A percentile compares a stretch with the other conserved stretches of the same genome.
Evolutionary conservation across 2,329 filamentous ascomycete species (phyloP).

Genomic region (Ophiosphaerella herpotricha): DNA sequence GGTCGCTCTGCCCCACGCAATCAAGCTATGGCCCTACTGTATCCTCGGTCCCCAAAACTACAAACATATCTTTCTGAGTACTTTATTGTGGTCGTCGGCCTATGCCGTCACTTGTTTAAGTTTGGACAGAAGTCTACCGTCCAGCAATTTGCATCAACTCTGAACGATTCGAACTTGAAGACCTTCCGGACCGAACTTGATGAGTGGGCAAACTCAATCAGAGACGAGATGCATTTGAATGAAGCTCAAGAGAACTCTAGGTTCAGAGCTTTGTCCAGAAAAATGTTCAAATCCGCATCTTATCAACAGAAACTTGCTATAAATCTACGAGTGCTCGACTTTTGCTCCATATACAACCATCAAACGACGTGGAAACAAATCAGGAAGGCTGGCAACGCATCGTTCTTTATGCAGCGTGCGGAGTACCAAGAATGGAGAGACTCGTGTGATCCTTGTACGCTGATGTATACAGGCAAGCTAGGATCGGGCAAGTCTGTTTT

Average conservation of each 20-base stretch:
- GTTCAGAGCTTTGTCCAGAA: constrained; percentile 24
- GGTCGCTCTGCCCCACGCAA: constrained; percentile 50
- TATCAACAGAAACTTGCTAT: constrained; percentile 17
- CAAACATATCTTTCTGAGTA: constrained; percentile 49
- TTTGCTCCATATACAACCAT: constrained; percentile 49
- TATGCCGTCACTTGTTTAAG: constrained; percentile 46
- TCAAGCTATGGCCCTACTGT: constrained; percentile 47
- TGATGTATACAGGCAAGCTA: too few species aligned
- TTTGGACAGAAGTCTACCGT: constrained; percentile 42
- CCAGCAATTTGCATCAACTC: constrained; percentile 33
- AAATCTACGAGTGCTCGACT: constrained; percentile 41
- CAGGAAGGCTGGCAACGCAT: too few species aligned
- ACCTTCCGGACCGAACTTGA: constrained; percentile 42
- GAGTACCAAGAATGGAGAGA: too few species aligned
- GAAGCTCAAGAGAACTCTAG: constrained; percentile 37
- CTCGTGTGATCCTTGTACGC: too few species aligned
- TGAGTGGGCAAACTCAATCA: constrained; percentile 44
- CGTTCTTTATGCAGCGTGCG: too few species aligned
- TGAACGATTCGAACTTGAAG: constrained; percentile 42
- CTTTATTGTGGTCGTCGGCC: constrained; percentile 46
- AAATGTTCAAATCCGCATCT: constrained; percentile 16
- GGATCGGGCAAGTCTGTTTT: too few species aligned
- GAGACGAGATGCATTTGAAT: constrained; percentile 35
- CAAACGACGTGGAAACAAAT: too few species aligned
- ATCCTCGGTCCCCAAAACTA: constrained; percentile 46